phyloP scores from a whole-genome alignment of 176 grass and related monocot genomes.

The Melocanna baccifera region DNA sequence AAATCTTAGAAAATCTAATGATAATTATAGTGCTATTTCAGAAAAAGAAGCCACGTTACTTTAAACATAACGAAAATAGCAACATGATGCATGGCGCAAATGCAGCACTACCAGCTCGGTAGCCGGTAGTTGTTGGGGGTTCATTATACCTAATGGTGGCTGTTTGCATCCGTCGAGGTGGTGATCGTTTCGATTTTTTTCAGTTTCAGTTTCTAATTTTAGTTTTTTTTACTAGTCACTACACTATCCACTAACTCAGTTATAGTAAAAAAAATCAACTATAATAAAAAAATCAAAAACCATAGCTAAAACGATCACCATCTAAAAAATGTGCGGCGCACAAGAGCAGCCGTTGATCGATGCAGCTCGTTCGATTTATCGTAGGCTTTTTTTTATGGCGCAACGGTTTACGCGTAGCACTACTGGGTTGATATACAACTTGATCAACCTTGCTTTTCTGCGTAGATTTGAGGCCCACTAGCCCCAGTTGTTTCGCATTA shows the following conservation, averaged over 20 bases:
- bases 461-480: not conserved
- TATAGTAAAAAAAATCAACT: no score
- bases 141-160: not conserved
- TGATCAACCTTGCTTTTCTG: not conserved
- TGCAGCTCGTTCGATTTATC: not conserved
- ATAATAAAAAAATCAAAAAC: no score
- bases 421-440: not conserved
- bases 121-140: not conserved
- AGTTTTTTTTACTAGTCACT: no score
- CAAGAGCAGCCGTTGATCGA: not conserved
- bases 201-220: no score
- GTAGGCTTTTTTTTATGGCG: not conserved
- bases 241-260: no score
- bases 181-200: no score
- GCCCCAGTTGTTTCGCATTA: not conserved
- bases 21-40: no score
- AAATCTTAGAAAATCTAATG: no score
- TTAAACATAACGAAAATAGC: no score
- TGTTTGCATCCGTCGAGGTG: not conserved
- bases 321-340: slow-evolving; percentile 12
- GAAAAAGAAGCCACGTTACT: no score
- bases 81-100: not conserved
- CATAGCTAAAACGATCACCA: no score
- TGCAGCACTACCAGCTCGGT: not conserved
- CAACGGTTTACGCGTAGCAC: not conserved